A percentile compares a stretch with the other conserved stretches of the same genome.
These are phyloP conservation scores for Metschnikowia shivogae DNA, from an alignment of 805 yeast species.

Conservation along the genomic window DNA sequence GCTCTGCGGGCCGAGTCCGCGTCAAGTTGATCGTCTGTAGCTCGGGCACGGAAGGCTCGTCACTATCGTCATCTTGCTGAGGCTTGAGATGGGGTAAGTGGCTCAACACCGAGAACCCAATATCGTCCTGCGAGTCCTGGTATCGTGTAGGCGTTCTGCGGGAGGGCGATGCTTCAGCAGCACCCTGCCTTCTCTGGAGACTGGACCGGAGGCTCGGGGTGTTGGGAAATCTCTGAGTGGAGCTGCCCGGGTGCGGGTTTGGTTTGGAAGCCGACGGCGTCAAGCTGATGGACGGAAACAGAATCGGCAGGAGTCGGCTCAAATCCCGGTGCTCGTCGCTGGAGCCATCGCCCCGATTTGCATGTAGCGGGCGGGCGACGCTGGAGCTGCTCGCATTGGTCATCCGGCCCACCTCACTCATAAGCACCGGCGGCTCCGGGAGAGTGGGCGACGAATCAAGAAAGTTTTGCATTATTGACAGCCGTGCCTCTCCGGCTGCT, in stretches of 20 bases:
- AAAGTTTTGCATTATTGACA: slow-evolving; percentile 33
- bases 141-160: slow-evolving; percentile 1
- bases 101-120: slow-evolving; percentile 7
- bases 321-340: slow-evolving; percentile 9
- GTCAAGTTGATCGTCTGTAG: slow-evolving; percentile 8
- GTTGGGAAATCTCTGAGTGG: slow-evolving; percentile 11
- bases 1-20: neutral
- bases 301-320: slow-evolving; percentile 17
- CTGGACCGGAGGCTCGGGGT: slow-evolving; percentile 10
- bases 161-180: slow-evolving; percentile 8
- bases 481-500: slow-evolving; percentile 21
- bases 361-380: slow-evolving; percentile 1
- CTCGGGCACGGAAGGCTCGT: slow-evolving; percentile 12
- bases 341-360: neutral
- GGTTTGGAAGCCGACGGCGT: slow-evolving; percentile 7
- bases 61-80: slow-evolving; percentile 13
- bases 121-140: slow-evolving; percentile 5
- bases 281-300: slow-evolving; percentile 7
- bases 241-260: slow-evolving; percentile 2
- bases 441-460: slow-evolving; percentile 41
- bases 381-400: slow-evolving; percentile 15
- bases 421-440: slow-evolving; percentile 41
- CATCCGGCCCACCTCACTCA: slow-evolving; percentile 30
- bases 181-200: slow-evolving; percentile 1
- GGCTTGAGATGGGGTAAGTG: neutral